A percentile compares a stretch with the other conserved stretches of the same genome.
phyloP scores from a whole-genome alignment of 2,329 filamentous ascomycete genomes.

The Aspergillus puulaauensis region DNA sequence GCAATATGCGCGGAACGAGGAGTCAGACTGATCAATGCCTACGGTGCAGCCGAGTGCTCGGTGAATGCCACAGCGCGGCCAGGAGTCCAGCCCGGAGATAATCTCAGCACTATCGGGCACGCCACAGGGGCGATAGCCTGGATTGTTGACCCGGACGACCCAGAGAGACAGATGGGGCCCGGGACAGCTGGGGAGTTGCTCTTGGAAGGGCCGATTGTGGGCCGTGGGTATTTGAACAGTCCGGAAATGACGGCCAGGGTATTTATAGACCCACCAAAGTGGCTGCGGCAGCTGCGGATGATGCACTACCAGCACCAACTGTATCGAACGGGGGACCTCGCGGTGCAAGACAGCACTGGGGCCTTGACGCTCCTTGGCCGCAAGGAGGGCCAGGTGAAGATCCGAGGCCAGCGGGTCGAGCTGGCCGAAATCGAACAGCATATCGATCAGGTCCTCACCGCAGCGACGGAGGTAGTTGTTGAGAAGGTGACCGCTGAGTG shows the following conservation, averaged over 20 bases:
- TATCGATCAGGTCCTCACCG: no score
- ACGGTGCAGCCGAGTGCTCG: no score
- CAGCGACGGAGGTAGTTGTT: no score
- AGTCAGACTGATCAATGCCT: no score
- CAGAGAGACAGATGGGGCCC: background rate
- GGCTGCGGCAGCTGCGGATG: no score
- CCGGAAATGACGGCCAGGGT: background rate
- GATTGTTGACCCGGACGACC: background rate
- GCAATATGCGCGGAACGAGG: no score
- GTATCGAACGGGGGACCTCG: slow-evolving; percentile 6
- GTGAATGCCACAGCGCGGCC: no score
- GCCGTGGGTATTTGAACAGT: background rate
- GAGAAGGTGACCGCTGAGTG: no score
- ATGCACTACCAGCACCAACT: background rate
- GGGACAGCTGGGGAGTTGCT: background rate
- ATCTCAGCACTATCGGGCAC: no score
- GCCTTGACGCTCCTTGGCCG: background rate
- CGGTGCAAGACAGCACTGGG: background rate
- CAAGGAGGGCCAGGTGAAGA: slow-evolving; percentile 1
- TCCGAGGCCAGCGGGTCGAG: slow-evolving; percentile 1
- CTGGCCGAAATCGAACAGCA: background rate
- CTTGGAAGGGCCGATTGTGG: background rate
- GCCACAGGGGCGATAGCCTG: background rate
- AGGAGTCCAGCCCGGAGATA: no score
- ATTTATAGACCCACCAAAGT: background rate